Evolutionary conservation across 805 yeast species (phyloP).

Genomic region (Metschnikowia noctiluminum): DNA sequence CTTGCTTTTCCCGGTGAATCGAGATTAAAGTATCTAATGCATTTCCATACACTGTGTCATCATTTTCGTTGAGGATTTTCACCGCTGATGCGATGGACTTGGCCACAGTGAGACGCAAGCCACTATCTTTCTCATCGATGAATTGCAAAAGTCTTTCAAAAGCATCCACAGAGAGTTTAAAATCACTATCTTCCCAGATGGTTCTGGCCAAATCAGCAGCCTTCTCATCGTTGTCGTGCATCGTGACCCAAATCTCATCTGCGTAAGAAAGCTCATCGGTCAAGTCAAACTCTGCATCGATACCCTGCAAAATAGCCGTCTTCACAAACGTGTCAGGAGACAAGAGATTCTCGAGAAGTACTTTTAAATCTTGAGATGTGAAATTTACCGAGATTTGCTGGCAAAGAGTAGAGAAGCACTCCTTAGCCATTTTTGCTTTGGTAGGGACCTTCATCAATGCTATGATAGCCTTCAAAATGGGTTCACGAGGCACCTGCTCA

Average conservation of each 20-base stretch:
- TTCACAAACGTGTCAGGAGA: slow-evolving; percentile 71
- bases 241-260: slow-evolving; percentile 73
- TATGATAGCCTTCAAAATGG: slow-evolving; percentile 59
- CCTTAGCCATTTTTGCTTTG: slow-evolving; percentile 78
- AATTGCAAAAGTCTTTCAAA: slow-evolving; percentile 47
- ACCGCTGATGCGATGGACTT: slow-evolving; percentile 63
- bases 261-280: slow-evolving; percentile 46
- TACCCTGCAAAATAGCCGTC: slow-evolving; percentile 71
- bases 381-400: slow-evolving; percentile 70
- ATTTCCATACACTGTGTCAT: slow-evolving; percentile 21
- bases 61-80: slow-evolving; percentile 24
- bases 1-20: slow-evolving; percentile 56
- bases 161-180: slow-evolving; percentile 43
- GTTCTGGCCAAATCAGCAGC: slow-evolving; percentile 67
- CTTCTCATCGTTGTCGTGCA: slow-evolving; percentile 66
- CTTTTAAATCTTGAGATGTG: slow-evolving; percentile 50
- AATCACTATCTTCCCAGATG: slow-evolving; percentile 80
- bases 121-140: slow-evolving; percentile 55
- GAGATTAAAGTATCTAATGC: slow-evolving; percentile 47
- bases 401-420: slow-evolving; percentile 72
- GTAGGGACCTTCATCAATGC: slow-evolving; percentile 69
- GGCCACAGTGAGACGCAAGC: slow-evolving; percentile 72
- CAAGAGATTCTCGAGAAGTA: slow-evolving; percentile 55
- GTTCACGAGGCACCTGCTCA: slow-evolving; percentile 63
- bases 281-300: slow-evolving; percentile 79